Evolutionary conservation across 2,329 filamentous ascomycete species (phyloP), one percentile per base, ranked within the genome.

Genomic region (Graphiopsis chlorocephala): DNA sequence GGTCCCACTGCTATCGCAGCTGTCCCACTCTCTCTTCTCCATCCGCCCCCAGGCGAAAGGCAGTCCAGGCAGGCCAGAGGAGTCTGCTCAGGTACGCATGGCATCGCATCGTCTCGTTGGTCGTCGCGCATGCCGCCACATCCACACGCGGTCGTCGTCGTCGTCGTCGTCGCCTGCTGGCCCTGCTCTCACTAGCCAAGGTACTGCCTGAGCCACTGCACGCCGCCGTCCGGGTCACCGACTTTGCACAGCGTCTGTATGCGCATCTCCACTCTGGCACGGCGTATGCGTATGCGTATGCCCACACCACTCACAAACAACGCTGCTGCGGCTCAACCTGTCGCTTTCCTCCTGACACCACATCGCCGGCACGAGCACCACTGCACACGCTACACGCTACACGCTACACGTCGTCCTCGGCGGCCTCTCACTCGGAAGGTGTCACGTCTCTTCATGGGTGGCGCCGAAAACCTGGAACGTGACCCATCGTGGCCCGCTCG

Each of bases 381-480:
- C 10, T 11, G 10, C 14, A 3, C 7, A 10, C 28, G 48, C 48
- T 4, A 3, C 4, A n/a, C 23, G 20, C 47, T 25, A 6, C 47
- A 31, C 29, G 7, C 52, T n/a, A 35, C 55, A 20, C 33, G 31
- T 57, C 31, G 33, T 42, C 31, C n/a, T 7, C 33, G 31, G 17
- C 31, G 20, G 48, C 26, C 48, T 25, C 47, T 62, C 47, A 33
- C 38, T 23, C 29, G 60, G 60, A 55, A 62, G 60, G 60, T 62
- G 48, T 55, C 60, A 62, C 60, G 31, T 56, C 29, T 33, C 31
- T 38, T 33, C 15, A 31, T 61, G 59, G 15, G 60, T 26, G 23
- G 60, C 60, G 48, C 60, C 60, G 47, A 23, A 38, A 20, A 42
- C 31, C 33, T 53, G 48, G 60, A 42, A 55, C 50, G 60, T 50